phyloP scores from a whole-genome alignment of 805 yeast genomes.

The Wickerhamomyces mucosus region DNA sequence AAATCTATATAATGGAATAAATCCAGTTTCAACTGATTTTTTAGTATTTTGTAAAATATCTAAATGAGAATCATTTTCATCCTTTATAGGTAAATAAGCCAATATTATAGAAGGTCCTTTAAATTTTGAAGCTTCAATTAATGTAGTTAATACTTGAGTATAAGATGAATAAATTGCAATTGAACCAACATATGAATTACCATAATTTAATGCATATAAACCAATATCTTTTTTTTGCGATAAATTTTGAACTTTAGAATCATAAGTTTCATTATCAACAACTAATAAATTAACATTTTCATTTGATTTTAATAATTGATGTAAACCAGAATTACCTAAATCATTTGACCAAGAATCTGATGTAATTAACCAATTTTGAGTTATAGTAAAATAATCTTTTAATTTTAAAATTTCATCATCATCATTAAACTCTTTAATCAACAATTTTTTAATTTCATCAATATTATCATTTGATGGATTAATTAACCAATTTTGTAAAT shows the following conservation, averaged over 20 bases:
- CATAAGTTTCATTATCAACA: conserved; percentile 76
- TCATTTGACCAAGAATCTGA: conserved; percentile 96
- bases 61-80: conserved; percentile 59
- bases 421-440: conserved; percentile 30
- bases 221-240: conserved; percentile 78
- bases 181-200: conserved; percentile 84
- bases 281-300: conserved; percentile 76
- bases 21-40: conserved; percentile 84
- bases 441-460: conserved; percentile 25
- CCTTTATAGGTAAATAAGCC: conserved; percentile 75
- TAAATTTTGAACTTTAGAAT: conserved; percentile 21
- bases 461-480: conserved; percentile 60
- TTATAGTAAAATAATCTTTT: conserved; percentile 35
- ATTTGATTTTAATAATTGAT: conserved; percentile 66
- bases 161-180: conserved; percentile 90
- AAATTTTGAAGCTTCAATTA: conserved; percentile 82
- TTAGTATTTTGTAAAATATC: conserved; percentile 80
- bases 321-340: conserved; percentile 86
- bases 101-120: conserved; percentile 87
- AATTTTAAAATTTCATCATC: conserved; percentile 38
- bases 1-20: conserved; percentile 91
- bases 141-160: conserved; percentile 83
- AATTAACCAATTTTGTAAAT: conserved; percentile 40
- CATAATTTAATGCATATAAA: conserved; percentile 88
- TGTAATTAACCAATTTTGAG: conserved; percentile 77